A percentile compares a stretch with the other conserved stretches of the same genome.
phyloP scores from a whole-genome alignment of 2,329 filamentous ascomycete species.

The Colletotrichum sp. region DNA sequence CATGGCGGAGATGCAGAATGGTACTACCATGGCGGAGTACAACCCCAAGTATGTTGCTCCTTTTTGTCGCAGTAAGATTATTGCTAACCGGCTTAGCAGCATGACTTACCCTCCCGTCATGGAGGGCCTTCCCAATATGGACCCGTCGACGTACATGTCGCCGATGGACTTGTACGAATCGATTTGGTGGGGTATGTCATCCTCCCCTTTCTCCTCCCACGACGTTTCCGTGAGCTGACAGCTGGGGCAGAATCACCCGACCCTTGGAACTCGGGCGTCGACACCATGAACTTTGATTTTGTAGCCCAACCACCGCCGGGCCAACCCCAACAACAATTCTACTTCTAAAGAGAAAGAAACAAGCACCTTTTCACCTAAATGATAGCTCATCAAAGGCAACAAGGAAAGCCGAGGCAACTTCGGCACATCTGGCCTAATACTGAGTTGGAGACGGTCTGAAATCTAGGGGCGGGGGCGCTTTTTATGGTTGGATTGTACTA shows the following conservation, averaged over 20 bases:
- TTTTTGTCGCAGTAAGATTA: background rate
- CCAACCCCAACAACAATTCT: conserved; percentile 61
- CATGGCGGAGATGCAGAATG: conserved; percentile 70
- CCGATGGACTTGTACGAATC: conserved; percentile 73
- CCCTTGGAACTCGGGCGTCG: conserved; percentile 61
- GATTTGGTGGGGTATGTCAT: conserved; percentile 68
- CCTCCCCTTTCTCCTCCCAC: conserved; percentile 18
- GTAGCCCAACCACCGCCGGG: conserved; percentile 63
- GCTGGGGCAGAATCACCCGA: conserved; percentile 57
- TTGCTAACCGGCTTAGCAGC: conserved; percentile 23
- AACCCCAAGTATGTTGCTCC: background rate
- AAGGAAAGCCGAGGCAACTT: background rate
- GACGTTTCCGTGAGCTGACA: background rate
- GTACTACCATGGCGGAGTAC: conserved; percentile 41
- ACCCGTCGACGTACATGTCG: conserved; percentile 65
- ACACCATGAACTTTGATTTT: conserved; percentile 66
- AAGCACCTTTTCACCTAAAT: background rate
- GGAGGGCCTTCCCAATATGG: conserved; percentile 52
- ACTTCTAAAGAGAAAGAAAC: conserved; percentile 44
- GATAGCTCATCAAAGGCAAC: background rate
- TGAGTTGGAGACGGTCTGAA: background rate
- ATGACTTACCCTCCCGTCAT: conserved; percentile 45
- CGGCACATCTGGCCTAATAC: background rate
- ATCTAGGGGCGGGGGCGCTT: background rate
- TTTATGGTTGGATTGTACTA: background rate